These are phyloP conservation scores for Corymbia maculata DNA, from an alignment of 345 rosid genomes.

Conservation along the genomic window DNA sequence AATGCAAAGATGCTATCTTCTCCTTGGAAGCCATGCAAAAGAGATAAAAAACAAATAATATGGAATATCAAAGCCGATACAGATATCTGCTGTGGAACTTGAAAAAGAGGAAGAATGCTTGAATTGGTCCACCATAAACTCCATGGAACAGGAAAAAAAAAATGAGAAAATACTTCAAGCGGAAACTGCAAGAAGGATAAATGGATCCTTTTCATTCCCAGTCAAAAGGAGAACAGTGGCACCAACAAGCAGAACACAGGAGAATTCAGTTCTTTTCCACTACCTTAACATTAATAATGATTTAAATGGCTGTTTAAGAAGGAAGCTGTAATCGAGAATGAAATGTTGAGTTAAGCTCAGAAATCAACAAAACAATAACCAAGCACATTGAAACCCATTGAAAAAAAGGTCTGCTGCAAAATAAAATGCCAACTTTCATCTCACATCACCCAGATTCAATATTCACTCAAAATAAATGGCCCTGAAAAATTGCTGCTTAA, in stretches of 20 bases:
- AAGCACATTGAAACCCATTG: not conserved
- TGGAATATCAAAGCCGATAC: not conserved
- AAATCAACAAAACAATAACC: not conserved
- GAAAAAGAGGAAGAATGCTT: not conserved
- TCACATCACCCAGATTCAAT: not conserved
- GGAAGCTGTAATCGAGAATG: not conserved
- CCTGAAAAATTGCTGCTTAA: not conserved
- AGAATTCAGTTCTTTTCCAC: not conserved
- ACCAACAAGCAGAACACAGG: not conserved
- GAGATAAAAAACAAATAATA: not conserved
- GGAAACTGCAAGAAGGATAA: not conserved
- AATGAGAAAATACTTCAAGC: not conserved
- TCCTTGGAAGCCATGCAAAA: not conserved
- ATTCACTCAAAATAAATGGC: not conserved
- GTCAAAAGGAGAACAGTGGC: not conserved
- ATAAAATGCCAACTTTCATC: not conserved
- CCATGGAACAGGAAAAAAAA: not conserved
- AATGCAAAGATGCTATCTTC: not conserved
- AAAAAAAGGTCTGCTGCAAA: not conserved
- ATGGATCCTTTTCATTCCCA: not conserved
- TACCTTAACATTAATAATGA: not conserved
- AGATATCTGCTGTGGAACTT: not conserved
- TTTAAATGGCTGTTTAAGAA: not conserved
- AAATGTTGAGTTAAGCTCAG: not conserved
- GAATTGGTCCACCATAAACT: not conserved